A percentile compares a stretch with the other conserved stretches of the same genome.
Evolutionary conservation across 192 early-diverging fungal genomes (phyloP).

Genomic region (Kappamyces sp.): DNA sequence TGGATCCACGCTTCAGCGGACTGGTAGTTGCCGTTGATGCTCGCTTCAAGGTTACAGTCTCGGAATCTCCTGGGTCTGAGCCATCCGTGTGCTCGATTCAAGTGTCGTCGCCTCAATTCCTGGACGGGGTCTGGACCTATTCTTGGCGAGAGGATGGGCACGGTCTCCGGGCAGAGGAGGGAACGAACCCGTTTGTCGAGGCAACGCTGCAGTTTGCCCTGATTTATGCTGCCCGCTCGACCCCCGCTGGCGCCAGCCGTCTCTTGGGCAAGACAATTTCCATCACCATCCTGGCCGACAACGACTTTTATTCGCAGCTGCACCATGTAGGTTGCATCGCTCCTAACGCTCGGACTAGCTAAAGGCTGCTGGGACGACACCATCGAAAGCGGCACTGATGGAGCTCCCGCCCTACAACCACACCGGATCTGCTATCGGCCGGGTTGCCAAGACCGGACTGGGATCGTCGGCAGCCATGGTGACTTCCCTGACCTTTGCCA

Average conservation of each 20-base stretch:
- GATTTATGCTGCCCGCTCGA: not conserved
- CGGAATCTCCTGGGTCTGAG: not conserved
- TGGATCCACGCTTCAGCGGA: slow-evolving; percentile 72
- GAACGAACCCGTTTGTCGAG: slow-evolving; percentile 64
- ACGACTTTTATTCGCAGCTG: slow-evolving; percentile 99
- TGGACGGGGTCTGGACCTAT: slow-evolving; percentile 72
- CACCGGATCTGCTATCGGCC: slow-evolving; percentile 52
- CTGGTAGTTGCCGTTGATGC: slow-evolving; percentile 80
- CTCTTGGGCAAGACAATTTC: slow-evolving; percentile 42
- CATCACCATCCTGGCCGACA: slow-evolving; percentile 81
- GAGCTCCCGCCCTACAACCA: slow-evolving; percentile 23
- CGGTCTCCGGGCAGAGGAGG: not conserved
- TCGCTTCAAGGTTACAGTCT: slow-evolving; percentile 75
- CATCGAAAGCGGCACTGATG: not conserved
- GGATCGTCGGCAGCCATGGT: slow-evolving; percentile 96
- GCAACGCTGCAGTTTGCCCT: slow-evolving; percentile 18
- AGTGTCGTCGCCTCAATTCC: slow-evolving; percentile 81
- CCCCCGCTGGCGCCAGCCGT: not conserved
- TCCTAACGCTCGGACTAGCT: not conserved
- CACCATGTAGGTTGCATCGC: slow-evolving; percentile 51
- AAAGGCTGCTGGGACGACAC: not conserved
- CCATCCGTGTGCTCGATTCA: slow-evolving; percentile 16
- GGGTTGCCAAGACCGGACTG: slow-evolving; percentile 92
- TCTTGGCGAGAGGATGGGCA: slow-evolving; percentile 3
- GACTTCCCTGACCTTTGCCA: slow-evolving; percentile 76